A percentile compares a stretch with the other conserved stretches of the same genome.
Evolutionary conservation across 371 early-diverging fungal species (phyloP).

Genomic region (Syncephalastrum sp.): DNA sequence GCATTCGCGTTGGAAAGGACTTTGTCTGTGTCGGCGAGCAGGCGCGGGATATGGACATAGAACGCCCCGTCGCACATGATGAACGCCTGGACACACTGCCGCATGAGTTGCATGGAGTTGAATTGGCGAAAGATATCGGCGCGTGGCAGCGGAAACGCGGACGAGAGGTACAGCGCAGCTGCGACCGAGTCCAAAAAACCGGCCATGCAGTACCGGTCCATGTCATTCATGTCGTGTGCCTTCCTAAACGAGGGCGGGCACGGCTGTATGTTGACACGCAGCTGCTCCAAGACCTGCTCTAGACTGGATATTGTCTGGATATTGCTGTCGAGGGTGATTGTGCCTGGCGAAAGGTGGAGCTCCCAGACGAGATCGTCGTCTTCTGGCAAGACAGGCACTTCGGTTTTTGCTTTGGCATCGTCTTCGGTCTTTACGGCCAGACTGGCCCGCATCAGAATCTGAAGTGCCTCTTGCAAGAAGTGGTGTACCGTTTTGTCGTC

Average conservation of each 20-base stretch:
- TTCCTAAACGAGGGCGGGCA: constrained; percentile 18
- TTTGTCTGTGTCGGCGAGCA: constrained; percentile 32
- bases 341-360: constrained; percentile 37
- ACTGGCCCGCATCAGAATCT: constrained; percentile 17
- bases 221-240: constrained; percentile 7
- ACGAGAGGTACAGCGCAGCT: constrained; percentile 20
- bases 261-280: constrained; percentile 41
- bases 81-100: constrained; percentile 42
- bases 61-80: constrained; percentile 39
- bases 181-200: constrained; percentile 23
- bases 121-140: constrained; percentile 25
- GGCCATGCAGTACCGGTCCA: constrained; percentile 18
- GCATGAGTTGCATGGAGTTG: constrained; percentile 40
- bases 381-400: constrained; percentile 1
- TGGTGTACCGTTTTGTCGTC: constrained; percentile 10
- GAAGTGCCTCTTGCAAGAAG: constrained; percentile 21
- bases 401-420: neutral
- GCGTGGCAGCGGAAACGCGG: constrained; percentile 11
- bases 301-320: constrained; percentile 45
- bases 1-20: constrained; percentile 31
- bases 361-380: constrained; percentile 36
- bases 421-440: neutral
- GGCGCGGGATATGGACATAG: constrained; percentile 32
- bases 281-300: constrained; percentile 44
- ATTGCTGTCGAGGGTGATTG: constrained; percentile 48